A percentile compares a stretch with the other conserved stretches of the same genome.
phyloP scores from a whole-genome alignment of 352 stramenopile genomes.

The Salisapilia sapeloensis region DNA sequence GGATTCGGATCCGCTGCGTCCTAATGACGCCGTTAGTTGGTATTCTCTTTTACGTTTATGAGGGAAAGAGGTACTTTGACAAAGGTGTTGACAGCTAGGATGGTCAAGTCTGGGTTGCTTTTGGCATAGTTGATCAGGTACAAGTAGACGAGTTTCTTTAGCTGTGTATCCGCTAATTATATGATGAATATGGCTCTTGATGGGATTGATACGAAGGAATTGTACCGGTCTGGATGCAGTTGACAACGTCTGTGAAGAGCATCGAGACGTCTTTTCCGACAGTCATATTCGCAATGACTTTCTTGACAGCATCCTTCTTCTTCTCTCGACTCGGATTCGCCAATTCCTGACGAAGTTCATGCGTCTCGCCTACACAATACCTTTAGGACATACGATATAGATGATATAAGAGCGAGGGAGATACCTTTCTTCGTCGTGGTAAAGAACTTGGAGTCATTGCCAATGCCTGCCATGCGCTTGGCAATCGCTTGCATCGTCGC shows the following conservation, averaged over 20 bases:
- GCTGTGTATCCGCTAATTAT: constrained; percentile 85
- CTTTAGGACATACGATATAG: neutral
- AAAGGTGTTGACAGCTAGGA: constrained; percentile 99
- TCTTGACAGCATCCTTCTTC: constrained; percentile 99
- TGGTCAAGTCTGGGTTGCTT: constrained; percentile 97
- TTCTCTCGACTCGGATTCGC: constrained; percentile 92
- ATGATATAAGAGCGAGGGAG: neutral
- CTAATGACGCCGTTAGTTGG: constrained; percentile 9
- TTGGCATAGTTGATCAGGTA: constrained; percentile 99
- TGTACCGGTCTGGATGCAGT: constrained; percentile 96
- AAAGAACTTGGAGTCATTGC: constrained; percentile 97
- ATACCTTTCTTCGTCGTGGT: constrained; percentile 95
- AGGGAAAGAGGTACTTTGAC: constrained; percentile 37
- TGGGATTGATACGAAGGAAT: neutral
- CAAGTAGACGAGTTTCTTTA: constrained; percentile 99
- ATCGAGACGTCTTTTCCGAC: constrained; percentile 98
- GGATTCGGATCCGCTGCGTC: constrained; percentile 84
- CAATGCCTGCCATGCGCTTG: constrained; percentile 78
- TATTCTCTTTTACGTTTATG: neutral
- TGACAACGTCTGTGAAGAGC: constrained; percentile 99
- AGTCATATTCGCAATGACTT: constrained; percentile 99
- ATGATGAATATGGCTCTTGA: neutral
- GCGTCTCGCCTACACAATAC: constrained; percentile 73
- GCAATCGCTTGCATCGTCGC: constrained; percentile 75
- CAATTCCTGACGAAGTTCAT: constrained; percentile 96